Percentiles rank a stretch among this genome's conserved stretches.
These are phyloP conservation scores for Cyberlindnera subsufficiens DNA, from an alignment of 805 yeast species.

Conservation along the genomic window DNA sequence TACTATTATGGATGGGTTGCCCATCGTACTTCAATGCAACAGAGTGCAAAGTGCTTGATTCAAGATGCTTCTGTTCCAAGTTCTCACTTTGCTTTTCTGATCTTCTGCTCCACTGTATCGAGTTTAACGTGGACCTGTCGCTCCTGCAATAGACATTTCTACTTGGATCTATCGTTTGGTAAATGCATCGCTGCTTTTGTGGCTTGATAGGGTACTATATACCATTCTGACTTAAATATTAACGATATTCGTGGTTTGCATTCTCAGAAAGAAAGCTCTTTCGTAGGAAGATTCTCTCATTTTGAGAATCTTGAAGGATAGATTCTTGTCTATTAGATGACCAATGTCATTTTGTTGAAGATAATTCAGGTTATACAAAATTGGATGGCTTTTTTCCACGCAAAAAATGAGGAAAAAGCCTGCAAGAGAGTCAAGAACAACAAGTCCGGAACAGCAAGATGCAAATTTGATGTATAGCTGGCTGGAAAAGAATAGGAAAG, in stretches of 20 bases:
- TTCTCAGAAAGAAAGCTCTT: constrained; percentile 36
- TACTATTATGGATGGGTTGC: too few species aligned
- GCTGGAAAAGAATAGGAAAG: too few species aligned
- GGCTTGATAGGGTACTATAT: constrained; percentile 32
- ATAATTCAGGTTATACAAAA: not conserved
- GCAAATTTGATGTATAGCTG: not conserved
- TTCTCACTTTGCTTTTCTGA: too few species aligned
- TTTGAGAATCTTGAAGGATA: constrained; percentile 30
- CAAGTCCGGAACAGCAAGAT: not conserved
- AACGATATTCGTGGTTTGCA: constrained; percentile 30
- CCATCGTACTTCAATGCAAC: constrained; percentile 30
- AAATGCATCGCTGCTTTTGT: constrained; percentile 25
- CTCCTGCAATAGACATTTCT: constrained; percentile 43
- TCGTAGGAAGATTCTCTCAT: constrained; percentile 26
- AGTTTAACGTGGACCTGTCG: constrained; percentile 34
- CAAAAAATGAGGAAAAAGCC: not conserved
- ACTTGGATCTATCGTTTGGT: constrained; percentile 36
- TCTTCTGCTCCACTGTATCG: constrained; percentile 26
- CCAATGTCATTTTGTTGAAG: constrained; percentile 5
- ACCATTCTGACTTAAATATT: constrained; percentile 32
- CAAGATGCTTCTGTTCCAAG: constrained; percentile 27
- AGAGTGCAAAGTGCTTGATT: constrained; percentile 30
- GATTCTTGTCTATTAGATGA: constrained; percentile 18
- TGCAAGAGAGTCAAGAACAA: too few species aligned
- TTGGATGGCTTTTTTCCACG: not conserved